Evolutionary conservation across 78 protist genomes (phyloP), one percentile per base, ranked within the genome.

Genomic region (Bodo saltans): DNA sequence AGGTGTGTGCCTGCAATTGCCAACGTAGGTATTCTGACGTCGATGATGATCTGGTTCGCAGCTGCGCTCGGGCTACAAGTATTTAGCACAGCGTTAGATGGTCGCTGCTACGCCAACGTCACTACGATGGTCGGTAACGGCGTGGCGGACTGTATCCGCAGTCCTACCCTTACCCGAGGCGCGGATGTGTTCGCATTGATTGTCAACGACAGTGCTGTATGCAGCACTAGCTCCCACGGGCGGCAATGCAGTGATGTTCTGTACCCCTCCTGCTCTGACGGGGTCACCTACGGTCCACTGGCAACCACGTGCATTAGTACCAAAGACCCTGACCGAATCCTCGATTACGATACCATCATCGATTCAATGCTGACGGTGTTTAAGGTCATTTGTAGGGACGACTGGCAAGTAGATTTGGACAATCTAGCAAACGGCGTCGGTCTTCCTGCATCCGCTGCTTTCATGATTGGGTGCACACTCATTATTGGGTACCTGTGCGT

Each of bases 31-130:
- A 70, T 83, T 3, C 47, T 88, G 40, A 0, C 74, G 33, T 34
- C 41, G 29, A 75, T 88, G 12, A 0, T 81, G 3, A 3, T 72
- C 23, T 68, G 70, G 47, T 1, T 83, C 47, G 68, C 23, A 21
- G 80, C 84, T 11, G n/a, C 74, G 29, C 29, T 3, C 53, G 90
- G 90, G 8, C 78, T 76, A 27, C 81, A 75, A 21, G 29, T 88
- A 28, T 82, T 72, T 21, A 0, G 0, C 29, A 82, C 83, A 29
- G 17, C 29, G 38, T 27, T 85, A 29, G 34, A 47, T 30, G 42
- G 74, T 25, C 74, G 53, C 38, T 85, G 88, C 83, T 38, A 40
- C 74, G 53, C 68, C 74, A 12, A 21, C 84, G 34, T n/a, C n/a
- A n/a, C n/a, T n/a, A n/a, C n/a, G n/a, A n/a, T n/a, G n/a, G n/a